Evolutionary conservation across 2,329 filamentous ascomycete genomes (phyloP).

Genomic region (Corinectria fuckeliana): DNA sequence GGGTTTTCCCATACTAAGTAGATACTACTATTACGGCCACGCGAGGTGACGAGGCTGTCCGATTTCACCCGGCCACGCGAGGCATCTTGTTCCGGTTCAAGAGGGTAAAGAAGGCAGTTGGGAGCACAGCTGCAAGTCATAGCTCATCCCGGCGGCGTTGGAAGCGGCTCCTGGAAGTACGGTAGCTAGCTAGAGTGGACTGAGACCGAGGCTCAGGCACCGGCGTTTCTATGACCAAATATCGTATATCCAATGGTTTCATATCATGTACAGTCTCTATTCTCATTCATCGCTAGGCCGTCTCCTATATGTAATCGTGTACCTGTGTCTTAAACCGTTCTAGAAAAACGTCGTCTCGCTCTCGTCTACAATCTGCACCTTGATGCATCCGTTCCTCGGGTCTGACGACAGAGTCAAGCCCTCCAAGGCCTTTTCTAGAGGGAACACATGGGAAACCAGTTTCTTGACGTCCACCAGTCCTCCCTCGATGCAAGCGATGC

Average conservation of each 20-base stretch:
- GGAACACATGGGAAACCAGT: slow-evolving; percentile 66
- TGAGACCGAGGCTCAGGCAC: background rate
- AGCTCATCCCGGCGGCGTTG: background rate
- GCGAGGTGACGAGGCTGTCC: background rate
- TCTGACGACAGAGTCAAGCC: slow-evolving; percentile 47
- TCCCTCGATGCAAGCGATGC: slow-evolving; percentile 65
- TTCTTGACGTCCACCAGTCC: slow-evolving; percentile 67
- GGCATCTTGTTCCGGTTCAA: background rate
- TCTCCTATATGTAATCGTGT: slow-evolving; percentile 5
- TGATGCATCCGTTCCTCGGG: slow-evolving; percentile 43
- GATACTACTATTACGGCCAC: background rate
- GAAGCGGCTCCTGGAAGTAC: too few species aligned
- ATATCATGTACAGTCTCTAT: too few species aligned
- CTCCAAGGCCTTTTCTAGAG: slow-evolving; percentile 66
- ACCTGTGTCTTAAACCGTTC: too few species aligned
- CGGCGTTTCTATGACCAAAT: background rate
- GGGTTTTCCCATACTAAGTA: background rate
- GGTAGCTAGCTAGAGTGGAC: slow-evolving; percentile 12
- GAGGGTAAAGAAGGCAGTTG: too few species aligned
- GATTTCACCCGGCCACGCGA: background rate
- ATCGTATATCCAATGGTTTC: background rate
- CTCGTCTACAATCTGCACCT: slow-evolving; percentile 46
- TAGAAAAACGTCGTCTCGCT: slow-evolving; percentile 34
- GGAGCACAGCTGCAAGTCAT: background rate
- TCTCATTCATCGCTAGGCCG: slow-evolving; percentile 10